Base-by-base conservation (phyloP, 768 basidiomycete species). In the Leccinum subtestaceum region DNA sequence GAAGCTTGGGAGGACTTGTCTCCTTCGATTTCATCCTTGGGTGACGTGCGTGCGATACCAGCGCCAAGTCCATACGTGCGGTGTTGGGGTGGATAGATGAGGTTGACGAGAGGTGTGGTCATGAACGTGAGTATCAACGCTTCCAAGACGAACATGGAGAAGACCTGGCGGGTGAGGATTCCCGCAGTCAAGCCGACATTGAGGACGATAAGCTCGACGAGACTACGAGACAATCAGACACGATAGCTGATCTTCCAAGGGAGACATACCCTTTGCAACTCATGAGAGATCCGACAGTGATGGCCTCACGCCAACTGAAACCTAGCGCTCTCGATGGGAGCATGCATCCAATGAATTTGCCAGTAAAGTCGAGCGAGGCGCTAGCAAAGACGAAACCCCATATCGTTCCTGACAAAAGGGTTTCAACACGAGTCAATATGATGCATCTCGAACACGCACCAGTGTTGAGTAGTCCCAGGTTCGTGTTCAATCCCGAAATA, bases 101-200 rank as follows among this genome's bases (percentile, higher is more conserved):
- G 63, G 5, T 82, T 80, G 34, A 91, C 89, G 43, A 87, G 79
- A 2, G 91, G 92, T 0, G 91, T 93, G 0, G 94, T 95, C 81
- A 92, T 83, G 75, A 90, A 93, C 0, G 95, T 96, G 52, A 97
- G 78, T 23, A 89, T 70, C 52, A 95, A 75, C 0, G 91, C 88
- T 65, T 91, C 89, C 25, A 98, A 76, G 25, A 98, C 95, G 66
- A 98, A 95, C 93, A 97, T 98, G 1, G 93, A 91, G 77, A 98
- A 96, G 12, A 97, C 89, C 15, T 82, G 80, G 76, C 78, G 78
- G 1, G 85, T 81, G 50, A 98, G 78, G 61, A 96, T 95, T 0
- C 82, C 81, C 5, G 91, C 93, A 2, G 80, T 77, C 12, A 95
- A 76, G 2, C 96, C 95, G 62, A 98, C 93, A 64, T 98, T 99